A percentile compares a stretch with the other conserved stretches of the same genome.
phyloP scores from a whole-genome alignment of 2,329 filamentous ascomycete species.

The Fusarium napiforme region DNA sequence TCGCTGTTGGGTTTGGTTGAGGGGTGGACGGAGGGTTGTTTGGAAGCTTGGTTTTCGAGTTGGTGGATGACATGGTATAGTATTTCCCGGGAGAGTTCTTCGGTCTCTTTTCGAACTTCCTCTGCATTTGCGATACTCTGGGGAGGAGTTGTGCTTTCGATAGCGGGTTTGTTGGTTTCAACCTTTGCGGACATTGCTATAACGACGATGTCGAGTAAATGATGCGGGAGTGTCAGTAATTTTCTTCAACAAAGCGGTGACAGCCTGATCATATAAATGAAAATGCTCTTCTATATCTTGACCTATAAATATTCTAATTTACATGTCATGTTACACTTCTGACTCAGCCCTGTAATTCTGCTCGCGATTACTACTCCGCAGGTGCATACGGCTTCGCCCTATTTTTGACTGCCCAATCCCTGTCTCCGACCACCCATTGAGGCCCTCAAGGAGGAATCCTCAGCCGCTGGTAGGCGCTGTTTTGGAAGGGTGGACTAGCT shows the following conservation, averaged over 20 bases:
- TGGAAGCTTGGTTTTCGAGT: not conserved
- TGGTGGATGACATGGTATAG: not conserved
- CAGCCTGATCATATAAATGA: fast-evolving
- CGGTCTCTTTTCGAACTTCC: too few species aligned
- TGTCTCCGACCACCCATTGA: not conserved
- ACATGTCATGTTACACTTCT: fast-evolving
- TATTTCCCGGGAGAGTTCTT: not conserved
- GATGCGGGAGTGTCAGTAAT: too few species aligned
- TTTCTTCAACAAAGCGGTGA: not conserved
- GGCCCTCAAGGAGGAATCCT: not conserved
- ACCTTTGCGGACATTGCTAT: not conserved
- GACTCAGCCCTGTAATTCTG: not conserved
- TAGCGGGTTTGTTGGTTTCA: not conserved
- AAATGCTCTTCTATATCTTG: fast-evolving
- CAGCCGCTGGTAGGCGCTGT: not conserved
- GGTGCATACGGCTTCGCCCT: not conserved
- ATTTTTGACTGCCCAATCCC: not conserved
- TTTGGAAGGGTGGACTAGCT: not conserved
- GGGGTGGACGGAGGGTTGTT: not conserved
- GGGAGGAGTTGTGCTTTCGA: not conserved
- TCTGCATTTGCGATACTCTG: not conserved
- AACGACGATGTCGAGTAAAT: fast-evolving
- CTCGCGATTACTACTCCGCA: not conserved
- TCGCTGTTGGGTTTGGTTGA: not conserved
- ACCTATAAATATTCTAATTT: not conserved